Conservation (phyloP, 345 rosid species). For the Bruguiera sexangula region DNA sequence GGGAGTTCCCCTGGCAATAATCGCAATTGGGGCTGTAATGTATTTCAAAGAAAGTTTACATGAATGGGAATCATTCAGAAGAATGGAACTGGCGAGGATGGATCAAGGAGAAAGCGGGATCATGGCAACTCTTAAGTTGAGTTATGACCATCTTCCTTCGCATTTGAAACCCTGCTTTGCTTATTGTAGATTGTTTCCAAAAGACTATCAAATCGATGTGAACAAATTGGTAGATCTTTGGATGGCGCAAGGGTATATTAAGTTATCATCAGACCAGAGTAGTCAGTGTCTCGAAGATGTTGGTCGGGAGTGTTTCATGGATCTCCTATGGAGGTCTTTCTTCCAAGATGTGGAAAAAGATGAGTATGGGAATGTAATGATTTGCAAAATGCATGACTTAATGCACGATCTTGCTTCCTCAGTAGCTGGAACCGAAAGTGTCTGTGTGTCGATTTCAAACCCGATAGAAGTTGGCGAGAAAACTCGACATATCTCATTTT, state of each 20-base stretch:
- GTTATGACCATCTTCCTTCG: constrained; percentile 23
- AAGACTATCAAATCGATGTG: constrained; percentile 3
- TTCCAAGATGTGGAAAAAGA: constrained; percentile 20
- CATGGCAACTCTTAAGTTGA: constrained; percentile 16
- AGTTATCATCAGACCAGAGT: not conserved
- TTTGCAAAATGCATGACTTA: constrained; percentile 26
- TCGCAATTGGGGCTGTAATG: too few species aligned
- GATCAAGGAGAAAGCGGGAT: not conserved
- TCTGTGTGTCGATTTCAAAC: rapidly evolving
- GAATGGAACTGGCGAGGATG: too few species aligned
- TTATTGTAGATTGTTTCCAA: constrained; percentile 25
- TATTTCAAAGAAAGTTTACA: too few species aligned
- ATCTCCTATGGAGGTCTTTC: constrained; percentile 8
- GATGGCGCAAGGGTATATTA: constrained; percentile 25
- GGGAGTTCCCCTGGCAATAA: too few species aligned
- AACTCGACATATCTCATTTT: constrained; percentile 9
- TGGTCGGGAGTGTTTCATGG: not conserved
- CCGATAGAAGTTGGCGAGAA: rapidly evolving
- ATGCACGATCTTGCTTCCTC: constrained; percentile 19
- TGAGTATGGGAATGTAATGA: rapidly evolving
- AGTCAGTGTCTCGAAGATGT: not conserved
- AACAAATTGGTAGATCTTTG: constrained; percentile 15
- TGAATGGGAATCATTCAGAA: too few species aligned
- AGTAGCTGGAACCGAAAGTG: not conserved
- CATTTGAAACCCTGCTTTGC: constrained; percentile 33